Conservation (phyloP, 176 grass and related monocot genomes). For the Chloris gayana region DNA sequence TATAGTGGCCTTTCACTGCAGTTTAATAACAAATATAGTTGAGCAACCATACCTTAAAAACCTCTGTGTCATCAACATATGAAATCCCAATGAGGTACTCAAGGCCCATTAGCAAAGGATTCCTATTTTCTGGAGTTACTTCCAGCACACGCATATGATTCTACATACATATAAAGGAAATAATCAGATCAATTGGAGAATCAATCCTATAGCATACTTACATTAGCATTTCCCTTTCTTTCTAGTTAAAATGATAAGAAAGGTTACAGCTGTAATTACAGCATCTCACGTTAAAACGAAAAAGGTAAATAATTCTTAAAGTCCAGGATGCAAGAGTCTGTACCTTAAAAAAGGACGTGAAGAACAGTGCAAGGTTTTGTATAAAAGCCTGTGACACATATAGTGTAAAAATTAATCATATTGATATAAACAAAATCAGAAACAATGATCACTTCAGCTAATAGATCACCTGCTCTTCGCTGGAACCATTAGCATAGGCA, state of each 20-base stretch:
- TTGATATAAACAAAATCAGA: background rate
- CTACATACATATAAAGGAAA: slow-evolving; percentile 40
- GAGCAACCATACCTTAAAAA: slow-evolving; percentile 79
- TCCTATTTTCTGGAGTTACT: slow-evolving; percentile 77
- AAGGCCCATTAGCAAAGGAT: slow-evolving; percentile 78
- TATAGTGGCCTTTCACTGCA: slow-evolving; percentile 6
- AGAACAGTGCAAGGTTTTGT: slow-evolving; percentile 97
- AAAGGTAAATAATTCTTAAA: background rate
- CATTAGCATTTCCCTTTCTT: slow-evolving; percentile 11
- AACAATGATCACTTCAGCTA: background rate
- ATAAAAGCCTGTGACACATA: slow-evolving; percentile 75
- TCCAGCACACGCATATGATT: slow-evolving; percentile 88
- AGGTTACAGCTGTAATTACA: background rate
- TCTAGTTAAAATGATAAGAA: background rate
- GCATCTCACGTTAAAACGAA: background rate
- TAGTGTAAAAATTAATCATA: background rate
- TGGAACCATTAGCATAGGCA: slow-evolving; percentile 97
- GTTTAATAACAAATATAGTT: slow-evolving; percentile 29
- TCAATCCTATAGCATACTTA: slow-evolving; percentile 6
- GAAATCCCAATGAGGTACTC: slow-evolving; percentile 98
- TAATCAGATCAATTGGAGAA: slow-evolving; percentile 17
- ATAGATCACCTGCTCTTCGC: slow-evolving; percentile 71
- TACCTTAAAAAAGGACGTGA: slow-evolving; percentile 98
- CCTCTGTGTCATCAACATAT: slow-evolving; percentile 98
- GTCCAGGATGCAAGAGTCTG: slow-evolving; percentile 13